Evolutionary conservation across 176 grass and related monocot species (phyloP), one percentile per base, ranked within the genome.

Genomic region (Elymus sibiricus): DNA sequence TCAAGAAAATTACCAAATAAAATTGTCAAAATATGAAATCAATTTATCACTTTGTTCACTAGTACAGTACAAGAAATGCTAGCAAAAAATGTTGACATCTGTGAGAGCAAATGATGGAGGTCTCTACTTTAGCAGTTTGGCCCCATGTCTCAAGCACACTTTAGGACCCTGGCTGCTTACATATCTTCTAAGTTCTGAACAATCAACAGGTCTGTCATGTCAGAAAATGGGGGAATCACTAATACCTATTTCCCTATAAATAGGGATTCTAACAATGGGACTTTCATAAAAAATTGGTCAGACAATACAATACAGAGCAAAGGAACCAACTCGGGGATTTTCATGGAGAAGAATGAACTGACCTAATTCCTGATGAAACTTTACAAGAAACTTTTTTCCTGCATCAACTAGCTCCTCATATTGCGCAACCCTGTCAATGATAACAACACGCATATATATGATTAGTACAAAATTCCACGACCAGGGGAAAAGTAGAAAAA

Each of bases 391-490:
- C 21, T 16, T 81, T 61, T 89, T 91, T 88, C 86, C 92, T 25
- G 65, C 78, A 76, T 83, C 88, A 80, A 86, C 86, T 65, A 91
- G 86, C 60, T 94, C 86, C 44, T 94, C 92, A 87, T 86, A 63
- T 31, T 89, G 68, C 11, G 86, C 37, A 77, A 89, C 64, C 61
- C 92, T 94, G 58, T 68, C 28, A 32, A 42, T 19, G 35, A 82
- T 51, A 69, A 67, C n/a, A 65, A 22, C 70, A 25, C 24, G 7
- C 12, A 13, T 2, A 35, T 4, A 35, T 26, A 43, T 63, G 2
- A 27, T 25, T 9, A 42, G 11, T 25, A 6, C 6, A 9, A 63
- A 27, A n/a, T 62, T 42, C n/a, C 29, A 42, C 8, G 19, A 15
- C n/a, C 62, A 69, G 5, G 37, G 32, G 42, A 67, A 49, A 68